Base-by-base conservation (phyloP, 1,284 basidiomycete species). In the Filobasidium uniguttulatum region DNA sequence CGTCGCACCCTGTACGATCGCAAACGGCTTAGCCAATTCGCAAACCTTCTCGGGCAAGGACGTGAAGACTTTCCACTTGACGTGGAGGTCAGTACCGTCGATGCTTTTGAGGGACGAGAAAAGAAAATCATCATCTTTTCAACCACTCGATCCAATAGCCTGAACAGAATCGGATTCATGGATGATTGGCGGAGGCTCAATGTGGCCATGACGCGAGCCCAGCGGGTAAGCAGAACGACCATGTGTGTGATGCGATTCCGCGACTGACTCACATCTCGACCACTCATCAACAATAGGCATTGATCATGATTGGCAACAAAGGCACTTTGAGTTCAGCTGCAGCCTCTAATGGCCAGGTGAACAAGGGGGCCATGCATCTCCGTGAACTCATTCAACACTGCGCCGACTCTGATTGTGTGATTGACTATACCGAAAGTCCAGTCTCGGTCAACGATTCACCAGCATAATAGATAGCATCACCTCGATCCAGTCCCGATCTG, bases 31-130 rank as follows among this genome's bases (percentile, higher is more conserved):
- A 64, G 66, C 43, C 77, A 79, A 0, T 82, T 87, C 62, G 63
- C 67, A 30, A 59, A 66, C 6, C 72, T 77, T 1, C 72, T 89
- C 10, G 85, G 83, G 14, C 64, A 73, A 6, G 73, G 75, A 43
- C 77, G 84, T 34, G 78, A 74, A n/a, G 68, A 74, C 63, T 78
- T 87, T 56, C 63, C 85, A 3, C 61, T 66, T 1, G 65, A 77
- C 43, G 75, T 91, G 46, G 87, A 90, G 63, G 76, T 90, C 59
- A 84, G 82, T 67, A 90, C 87, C 0, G 86, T 91, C 8, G 87
- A 91, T 61, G 90, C 88, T 14, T 96, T 93, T 64, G 86, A 96
- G 65, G 89, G 89, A 1, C 76, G 88, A 43, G 87, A 96, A 70
- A 94, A 94, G 71, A 80, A 84, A 12, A 80, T 90, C 25, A 85